These are phyloP conservation scores for Orbilia oligospora DNA, from an alignment of 2,329 filamentous ascomycete species.

Conservation along the genomic window DNA sequence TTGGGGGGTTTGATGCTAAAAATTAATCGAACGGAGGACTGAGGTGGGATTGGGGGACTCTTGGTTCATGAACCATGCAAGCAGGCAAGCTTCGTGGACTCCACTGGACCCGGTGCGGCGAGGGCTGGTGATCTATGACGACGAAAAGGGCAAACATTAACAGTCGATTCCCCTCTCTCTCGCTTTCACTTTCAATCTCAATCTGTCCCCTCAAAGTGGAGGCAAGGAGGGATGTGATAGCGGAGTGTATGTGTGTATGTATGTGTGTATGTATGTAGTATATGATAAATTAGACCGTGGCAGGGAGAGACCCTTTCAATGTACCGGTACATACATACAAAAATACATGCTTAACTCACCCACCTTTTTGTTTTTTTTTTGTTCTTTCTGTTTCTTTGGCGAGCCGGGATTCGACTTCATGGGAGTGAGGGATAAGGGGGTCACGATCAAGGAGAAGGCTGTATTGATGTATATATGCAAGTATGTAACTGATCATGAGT, in stretches of 20 bases:
- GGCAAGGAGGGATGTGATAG: conserved; percentile 44
- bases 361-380: conserved; percentile 19
- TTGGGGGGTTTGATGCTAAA: conserved; percentile 51
- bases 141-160: conserved; percentile 43
- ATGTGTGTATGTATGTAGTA: no score
- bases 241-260: no score
- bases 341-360: conserved; percentile 8
- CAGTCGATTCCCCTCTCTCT: conserved; percentile 4
- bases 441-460: conserved; percentile 23
- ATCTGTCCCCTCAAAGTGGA: conserved; percentile 18
- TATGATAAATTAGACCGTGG: conserved; percentile 31
- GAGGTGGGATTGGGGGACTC: conserved; percentile 42
- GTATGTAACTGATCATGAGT: no score
- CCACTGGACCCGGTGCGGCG: conserved; percentile 32
- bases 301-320: conserved; percentile 26
- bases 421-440: conserved; percentile 48
- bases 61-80: conserved; percentile 18
- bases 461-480: no score
- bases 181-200: neutral
- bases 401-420: conserved; percentile 29
- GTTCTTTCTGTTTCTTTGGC: neutral
- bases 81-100: conserved; percentile 24
- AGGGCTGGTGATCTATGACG: conserved; percentile 38
- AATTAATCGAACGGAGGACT: conserved; percentile 33
- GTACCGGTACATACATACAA: conserved; percentile 26